Conservation (phyloP, 1,139 yeast species). For the Yamadazyma membranifaciens region DNA sequence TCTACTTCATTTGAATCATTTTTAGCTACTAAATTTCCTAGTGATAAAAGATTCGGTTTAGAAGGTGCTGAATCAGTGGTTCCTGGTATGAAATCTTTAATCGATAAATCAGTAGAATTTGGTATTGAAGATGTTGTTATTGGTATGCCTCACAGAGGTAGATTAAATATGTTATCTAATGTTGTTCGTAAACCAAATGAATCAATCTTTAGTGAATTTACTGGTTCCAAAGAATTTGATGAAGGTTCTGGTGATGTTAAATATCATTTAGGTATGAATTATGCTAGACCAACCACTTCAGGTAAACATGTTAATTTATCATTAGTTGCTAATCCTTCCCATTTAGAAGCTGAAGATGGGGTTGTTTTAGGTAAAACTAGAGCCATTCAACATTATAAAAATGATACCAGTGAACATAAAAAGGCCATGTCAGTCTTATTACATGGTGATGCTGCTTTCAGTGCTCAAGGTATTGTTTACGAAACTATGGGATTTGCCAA, state of each 20-base stretch:
- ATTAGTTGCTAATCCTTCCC: constrained; percentile 97
- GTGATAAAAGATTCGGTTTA: constrained; percentile 96
- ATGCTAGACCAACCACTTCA: constrained; percentile 97
- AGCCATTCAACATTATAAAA: constrained; percentile 90
- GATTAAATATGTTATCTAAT: constrained; percentile 94
- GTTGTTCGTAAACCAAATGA: constrained; percentile 98
- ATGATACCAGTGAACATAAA: constrained; percentile 75
- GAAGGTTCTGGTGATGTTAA: constrained; percentile 99
- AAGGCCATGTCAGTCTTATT: constrained; percentile 90
- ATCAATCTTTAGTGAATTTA: constrained; percentile 92
- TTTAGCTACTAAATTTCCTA: constrained; percentile 93
- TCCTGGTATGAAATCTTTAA: constrained; percentile 95
- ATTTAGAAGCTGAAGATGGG: constrained; percentile 98
- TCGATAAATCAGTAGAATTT: constrained; percentile 87
- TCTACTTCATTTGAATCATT: constrained; percentile 90
- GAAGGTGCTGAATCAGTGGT: constrained; percentile 98
- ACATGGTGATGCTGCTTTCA: constrained; percentile 99
- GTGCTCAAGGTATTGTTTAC: constrained; percentile 98
- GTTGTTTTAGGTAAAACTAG: constrained; percentile 98
- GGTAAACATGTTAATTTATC: constrained; percentile 96
- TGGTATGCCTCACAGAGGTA: constrained; percentile 99
- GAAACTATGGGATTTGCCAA: constrained; percentile 95
- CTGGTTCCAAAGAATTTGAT: constrained; percentile 82
- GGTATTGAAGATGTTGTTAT: constrained; percentile 96
- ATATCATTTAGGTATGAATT: constrained; percentile 99